Evolutionary conservation across 2,329 filamentous ascomycete species (phyloP).

Genomic region (Epichloe baconii): DNA sequence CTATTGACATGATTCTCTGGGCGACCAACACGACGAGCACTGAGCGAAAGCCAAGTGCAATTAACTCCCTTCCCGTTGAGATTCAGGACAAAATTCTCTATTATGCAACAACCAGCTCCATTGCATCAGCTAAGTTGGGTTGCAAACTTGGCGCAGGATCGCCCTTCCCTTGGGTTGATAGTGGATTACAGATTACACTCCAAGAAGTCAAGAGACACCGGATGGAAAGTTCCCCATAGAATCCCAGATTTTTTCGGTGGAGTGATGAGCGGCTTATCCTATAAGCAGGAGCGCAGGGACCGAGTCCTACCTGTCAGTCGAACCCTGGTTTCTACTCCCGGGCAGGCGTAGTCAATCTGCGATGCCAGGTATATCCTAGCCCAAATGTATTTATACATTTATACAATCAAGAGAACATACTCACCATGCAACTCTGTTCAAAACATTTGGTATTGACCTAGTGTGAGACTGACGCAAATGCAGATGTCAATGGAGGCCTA

Average conservation of each 20-base stretch:
- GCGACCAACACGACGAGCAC: constrained; percentile 1
- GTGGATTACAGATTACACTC: constrained; percentile 6
- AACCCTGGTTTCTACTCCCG: background rate
- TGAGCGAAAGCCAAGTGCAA: background rate
- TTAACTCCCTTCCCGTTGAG: constrained; percentile 10
- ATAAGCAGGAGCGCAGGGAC: constrained; percentile 5
- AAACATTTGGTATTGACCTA: no score
- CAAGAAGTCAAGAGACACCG: constrained; percentile 8
- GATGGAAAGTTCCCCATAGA: constrained; percentile 7
- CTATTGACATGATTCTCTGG: constrained; percentile 11
- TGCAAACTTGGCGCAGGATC: constrained; percentile 7
- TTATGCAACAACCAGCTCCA: constrained; percentile 1
- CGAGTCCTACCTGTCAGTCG: background rate
- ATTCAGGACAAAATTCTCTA: constrained; percentile 10
- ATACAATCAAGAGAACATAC: no score
- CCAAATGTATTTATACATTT: no score
- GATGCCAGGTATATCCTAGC: no score
- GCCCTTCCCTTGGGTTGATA: constrained; percentile 6
- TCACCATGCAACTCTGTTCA: no score
- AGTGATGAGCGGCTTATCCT: constrained; percentile 8
- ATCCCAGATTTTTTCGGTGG: constrained; percentile 7
- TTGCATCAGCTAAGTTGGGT: constrained; percentile 7
- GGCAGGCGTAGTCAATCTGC: background rate
- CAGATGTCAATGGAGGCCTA: no score
- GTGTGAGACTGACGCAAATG: no score